Evolutionary conservation across 345 rosid genomes (phyloP).

Genomic region (Brassica carinata): DNA sequence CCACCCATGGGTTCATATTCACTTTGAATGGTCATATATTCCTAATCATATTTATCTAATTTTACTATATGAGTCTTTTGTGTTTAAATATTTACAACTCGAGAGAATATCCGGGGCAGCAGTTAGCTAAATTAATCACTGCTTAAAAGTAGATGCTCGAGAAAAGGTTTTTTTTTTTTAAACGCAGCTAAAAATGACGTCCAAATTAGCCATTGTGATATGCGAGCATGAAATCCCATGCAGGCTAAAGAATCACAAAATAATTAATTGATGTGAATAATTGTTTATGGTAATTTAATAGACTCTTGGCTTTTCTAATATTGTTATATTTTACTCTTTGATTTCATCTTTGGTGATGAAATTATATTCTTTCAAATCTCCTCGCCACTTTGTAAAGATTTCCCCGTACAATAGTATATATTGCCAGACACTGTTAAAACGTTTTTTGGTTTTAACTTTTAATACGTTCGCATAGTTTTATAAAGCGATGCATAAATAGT

Average conservation of each 20-base stretch:
- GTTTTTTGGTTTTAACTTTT: no score
- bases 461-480: not conserved
- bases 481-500: not conserved
- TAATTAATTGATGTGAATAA: not conserved
- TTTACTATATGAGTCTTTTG: constrained; percentile 1
- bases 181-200: constrained; percentile 12
- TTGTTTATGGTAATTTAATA: constrained; percentile 14
- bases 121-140: constrained; percentile 20
- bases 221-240: constrained; percentile 26
- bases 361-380: constrained; percentile 33
- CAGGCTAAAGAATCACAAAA: constrained; percentile 20
- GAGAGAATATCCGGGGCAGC: constrained; percentile 24
- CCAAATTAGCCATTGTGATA: constrained; percentile 6
- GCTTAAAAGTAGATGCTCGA: not conserved
- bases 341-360: constrained; percentile 5
- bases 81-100: constrained; percentile 19
- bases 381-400: constrained; percentile 10
- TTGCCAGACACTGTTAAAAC: not conserved
- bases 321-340: not conserved
- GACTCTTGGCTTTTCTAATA: not conserved
- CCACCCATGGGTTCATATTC: constrained; percentile 31
- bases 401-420: not conserved
- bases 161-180: not conserved
- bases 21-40: constrained; percentile 29
- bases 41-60: constrained; percentile 23